A percentile compares a stretch with the other conserved stretches of the same genome.
phyloP scores from a whole-genome alignment of 768 basidiomycete genomes.

The Boletus bicolor region DNA sequence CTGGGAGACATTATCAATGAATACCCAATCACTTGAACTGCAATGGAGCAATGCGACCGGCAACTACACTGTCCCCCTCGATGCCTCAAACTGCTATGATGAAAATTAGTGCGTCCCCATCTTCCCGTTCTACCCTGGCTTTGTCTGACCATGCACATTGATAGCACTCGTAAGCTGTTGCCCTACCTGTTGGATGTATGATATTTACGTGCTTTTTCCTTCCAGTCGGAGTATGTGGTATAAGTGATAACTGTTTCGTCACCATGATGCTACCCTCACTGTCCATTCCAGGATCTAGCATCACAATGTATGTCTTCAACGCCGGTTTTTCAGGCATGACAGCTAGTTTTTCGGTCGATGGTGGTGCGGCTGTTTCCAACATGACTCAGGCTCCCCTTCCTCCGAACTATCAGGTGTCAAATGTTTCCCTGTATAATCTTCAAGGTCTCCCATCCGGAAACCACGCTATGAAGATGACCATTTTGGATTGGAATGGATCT shows the following conservation, averaged over 20 bases:
- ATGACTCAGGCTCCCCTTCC: conserved; percentile 2
- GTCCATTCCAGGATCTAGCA: conserved; percentile 20
- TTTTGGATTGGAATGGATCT: conserved; percentile 17
- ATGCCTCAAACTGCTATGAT: conserved; percentile 21
- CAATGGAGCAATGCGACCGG: conserved; percentile 19
- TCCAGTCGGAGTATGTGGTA: conserved; percentile 16
- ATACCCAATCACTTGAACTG: not conserved
- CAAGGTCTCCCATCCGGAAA: conserved; percentile 17
- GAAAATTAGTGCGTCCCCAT: conserved; percentile 24
- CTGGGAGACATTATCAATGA: conserved; percentile 13
- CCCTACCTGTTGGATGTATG: not conserved
- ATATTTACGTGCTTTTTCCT: not conserved
- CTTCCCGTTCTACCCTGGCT: not conserved
- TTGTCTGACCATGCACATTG: not conserved
- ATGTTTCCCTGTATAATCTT: conserved; percentile 15
- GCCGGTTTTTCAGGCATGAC: conserved; percentile 20
- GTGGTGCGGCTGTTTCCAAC: not conserved
- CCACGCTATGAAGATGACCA: conserved; percentile 22
- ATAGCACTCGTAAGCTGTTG: conserved; percentile 19
- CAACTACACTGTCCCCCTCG: conserved; percentile 13
- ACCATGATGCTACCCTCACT: not conserved
- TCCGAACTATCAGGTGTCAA: conserved; percentile 21
- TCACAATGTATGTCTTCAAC: conserved; percentile 25
- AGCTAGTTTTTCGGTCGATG: conserved; percentile 23
- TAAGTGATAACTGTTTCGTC: conserved; percentile 9